Evolutionary conservation across 2,329 filamentous ascomycete species (phyloP), one percentile per base, ranked within the genome.

Genomic region (Boeremia lycopersici): DNA sequence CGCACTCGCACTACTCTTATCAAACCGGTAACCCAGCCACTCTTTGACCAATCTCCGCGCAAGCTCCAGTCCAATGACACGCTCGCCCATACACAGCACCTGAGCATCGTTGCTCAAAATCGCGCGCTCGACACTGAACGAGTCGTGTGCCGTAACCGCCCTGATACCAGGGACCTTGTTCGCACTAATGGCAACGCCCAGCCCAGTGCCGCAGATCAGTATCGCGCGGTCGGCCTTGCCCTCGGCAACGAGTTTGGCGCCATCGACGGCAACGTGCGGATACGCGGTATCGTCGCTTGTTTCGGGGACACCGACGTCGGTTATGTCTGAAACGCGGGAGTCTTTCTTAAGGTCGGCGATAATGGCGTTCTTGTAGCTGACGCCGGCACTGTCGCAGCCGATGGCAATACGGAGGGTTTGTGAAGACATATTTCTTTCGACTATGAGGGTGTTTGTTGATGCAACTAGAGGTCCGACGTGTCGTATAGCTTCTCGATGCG

Each of bases 141-240:
- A 88, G 72, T 96, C 91, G 74, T 96, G 91, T 1, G 91, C 91
- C 5, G 91, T 96, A 15, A 96, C 91, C n/a, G 91, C 91, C 23
- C 91, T 82, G 57, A 96, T 86, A 6, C 91, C 91, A 52, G 86
- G 88, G 61, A 96, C 86, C 76, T 96, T 96, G 82, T 96, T 96
- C 62, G 91, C 91, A n/a, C 85, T 79, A 71, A 96, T 96, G 65
- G 91, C 91, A 7, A 96, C 91, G 17, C 91, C 91, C 7, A 96
- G 83, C 0, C 91, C 91, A 0, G 91, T 96, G 2, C 91, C 91
- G 77, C 91, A 96, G 78, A 96, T 90, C 36, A 92, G 78, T 33
- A 96, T 81, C 0, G 90, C 91, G 48, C 91, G 87, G 76, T 96
- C 91, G 47, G 84, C 88, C 67, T 86, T 81, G 38, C 87, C 87